Percentiles rank a stretch among this genome's conserved stretches.
Evolutionary conservation across 768 basidiomycete genomes (phyloP).

Genomic region (Rhodotorula kratochvilovae): DNA sequence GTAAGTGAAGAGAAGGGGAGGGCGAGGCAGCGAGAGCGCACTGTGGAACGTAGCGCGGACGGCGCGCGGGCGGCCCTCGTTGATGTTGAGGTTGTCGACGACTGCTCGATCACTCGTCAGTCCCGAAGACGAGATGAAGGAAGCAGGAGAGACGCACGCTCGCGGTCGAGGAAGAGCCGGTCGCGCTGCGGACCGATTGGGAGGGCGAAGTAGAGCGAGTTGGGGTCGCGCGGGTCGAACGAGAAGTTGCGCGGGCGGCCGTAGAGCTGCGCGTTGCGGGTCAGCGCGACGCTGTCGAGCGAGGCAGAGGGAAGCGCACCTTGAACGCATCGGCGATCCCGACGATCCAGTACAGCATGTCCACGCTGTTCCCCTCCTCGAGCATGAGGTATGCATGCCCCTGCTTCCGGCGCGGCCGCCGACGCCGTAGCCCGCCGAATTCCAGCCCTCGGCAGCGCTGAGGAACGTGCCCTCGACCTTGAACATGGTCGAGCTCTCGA

Average conservation of each 20-base stretch:
- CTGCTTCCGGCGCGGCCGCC: conserved; percentile 57
- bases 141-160: conserved; percentile 47
- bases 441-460: conserved; percentile 21
- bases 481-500: conserved; percentile 80
- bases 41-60: conserved; percentile 40
- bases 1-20: not conserved
- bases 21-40: not conserved
- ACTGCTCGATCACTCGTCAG: conserved; percentile 7
- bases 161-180: conserved; percentile 83
- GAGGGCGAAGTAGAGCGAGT: conserved; percentile 88
- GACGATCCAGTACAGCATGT: conserved; percentile 42
- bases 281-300: conserved; percentile 51
- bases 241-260: conserved; percentile 79
- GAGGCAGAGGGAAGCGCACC: conserved; percentile 15
- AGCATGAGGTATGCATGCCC: conserved; percentile 91
- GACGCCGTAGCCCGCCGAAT: conserved; percentile 50
- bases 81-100: conserved; percentile 34
- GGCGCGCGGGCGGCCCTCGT: conserved; percentile 30
- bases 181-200: conserved; percentile 78
- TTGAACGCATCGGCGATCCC: conserved; percentile 42
- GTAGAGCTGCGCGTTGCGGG: conserved; percentile 77
- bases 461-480: conserved; percentile 77
- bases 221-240: conserved; percentile 80
- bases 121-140: too few species aligned
- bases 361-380: conserved; percentile 52